Evolutionary conservation across 768 basidiomycete genomes (phyloP).

Genomic region (Mycena alexandri): DNA sequence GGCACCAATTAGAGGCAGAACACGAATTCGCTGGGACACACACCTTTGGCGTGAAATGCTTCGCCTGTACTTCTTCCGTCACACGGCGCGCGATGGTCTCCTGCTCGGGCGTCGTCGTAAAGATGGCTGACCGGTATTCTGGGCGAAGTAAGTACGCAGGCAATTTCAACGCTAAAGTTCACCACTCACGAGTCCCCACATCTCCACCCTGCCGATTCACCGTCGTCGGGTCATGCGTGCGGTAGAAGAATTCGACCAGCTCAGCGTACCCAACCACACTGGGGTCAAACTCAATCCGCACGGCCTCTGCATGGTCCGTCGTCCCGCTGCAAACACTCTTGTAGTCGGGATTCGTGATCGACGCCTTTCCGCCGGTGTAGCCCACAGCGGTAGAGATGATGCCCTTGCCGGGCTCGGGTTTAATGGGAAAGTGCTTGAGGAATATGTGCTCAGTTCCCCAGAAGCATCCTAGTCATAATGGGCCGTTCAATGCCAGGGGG

Average conservation of each 20-base stretch:
- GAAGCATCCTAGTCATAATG: slow-evolving; percentile 60
- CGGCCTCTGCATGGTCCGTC: slow-evolving; percentile 81
- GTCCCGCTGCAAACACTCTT: slow-evolving; percentile 71
- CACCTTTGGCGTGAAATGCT: slow-evolving; percentile 69
- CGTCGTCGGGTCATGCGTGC: slow-evolving; percentile 83
- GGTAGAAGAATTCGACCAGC: slow-evolving; percentile 84
- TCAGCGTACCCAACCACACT: slow-evolving; percentile 75
- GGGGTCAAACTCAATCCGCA: slow-evolving; percentile 77
- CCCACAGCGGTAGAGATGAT: slow-evolving; percentile 69
- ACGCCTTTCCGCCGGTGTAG: slow-evolving; percentile 66
- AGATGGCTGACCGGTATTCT: slow-evolving; percentile 88
- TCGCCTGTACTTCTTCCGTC: slow-evolving; percentile 75
- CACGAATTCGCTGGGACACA: background rate
- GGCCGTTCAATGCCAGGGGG: too few relatives aligned
- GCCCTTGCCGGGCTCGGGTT: slow-evolving; percentile 59
- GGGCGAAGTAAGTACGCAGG: background rate
- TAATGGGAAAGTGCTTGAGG: slow-evolving; percentile 65
- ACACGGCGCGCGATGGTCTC: slow-evolving; percentile 68
- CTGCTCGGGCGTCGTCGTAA: slow-evolving; percentile 73
- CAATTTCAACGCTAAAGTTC: background rate
- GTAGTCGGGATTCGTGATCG: slow-evolving; percentile 63
- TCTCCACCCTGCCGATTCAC: slow-evolving; percentile 73
- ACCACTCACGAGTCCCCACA: slow-evolving; percentile 68
- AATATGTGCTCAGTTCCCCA: slow-evolving; percentile 78
- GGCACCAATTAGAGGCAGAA: background rate